Conservation (phyloP, 1,284 basidiomycete species). For the Microbotryum lychnidis-dioicae region DNA sequence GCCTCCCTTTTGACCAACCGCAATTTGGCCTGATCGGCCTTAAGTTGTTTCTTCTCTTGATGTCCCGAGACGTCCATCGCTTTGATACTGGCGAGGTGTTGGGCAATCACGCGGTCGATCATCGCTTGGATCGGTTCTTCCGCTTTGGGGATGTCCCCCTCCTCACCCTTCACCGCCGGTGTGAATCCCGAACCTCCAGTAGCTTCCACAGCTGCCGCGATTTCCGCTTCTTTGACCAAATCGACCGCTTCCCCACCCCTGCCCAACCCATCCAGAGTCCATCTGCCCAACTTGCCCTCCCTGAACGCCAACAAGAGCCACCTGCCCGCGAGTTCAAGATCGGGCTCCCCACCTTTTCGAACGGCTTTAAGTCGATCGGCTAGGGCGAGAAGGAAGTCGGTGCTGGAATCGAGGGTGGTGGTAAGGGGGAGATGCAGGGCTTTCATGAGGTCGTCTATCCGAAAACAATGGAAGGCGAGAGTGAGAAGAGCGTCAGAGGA, state of each 20-base stretch:
- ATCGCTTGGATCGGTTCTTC: background rate
- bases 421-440: slow-evolving; percentile 41
- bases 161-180: background rate
- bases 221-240: slow-evolving; percentile 11
- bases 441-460: slow-evolving; percentile 25
- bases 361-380: slow-evolving; percentile 70
- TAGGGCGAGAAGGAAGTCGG: slow-evolving; percentile 60
- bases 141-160: background rate
- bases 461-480: no score
- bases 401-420: slow-evolving; percentile 50
- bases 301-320: slow-evolving; percentile 82
- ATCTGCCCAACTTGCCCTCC: slow-evolving; percentile 51
- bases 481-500: background rate
- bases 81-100: slow-evolving; percentile 3
- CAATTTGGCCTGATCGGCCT: slow-evolving; percentile 20
- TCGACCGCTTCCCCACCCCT: slow-evolving; percentile 43
- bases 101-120: background rate
- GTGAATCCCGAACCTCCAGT: slow-evolving; percentile 2
- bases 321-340: slow-evolving; percentile 60
- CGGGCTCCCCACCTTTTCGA: slow-evolving; percentile 60
- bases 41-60: slow-evolving; percentile 30
- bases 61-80: slow-evolving; percentile 25
- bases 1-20: slow-evolving; percentile 23
- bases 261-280: slow-evolving; percentile 46
- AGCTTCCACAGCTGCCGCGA: slow-evolving; percentile 8